These are phyloP conservation scores for Letharia columbiana DNA, from an alignment of 495 filamentous ascomycete genomes.

Conservation along the genomic window DNA sequence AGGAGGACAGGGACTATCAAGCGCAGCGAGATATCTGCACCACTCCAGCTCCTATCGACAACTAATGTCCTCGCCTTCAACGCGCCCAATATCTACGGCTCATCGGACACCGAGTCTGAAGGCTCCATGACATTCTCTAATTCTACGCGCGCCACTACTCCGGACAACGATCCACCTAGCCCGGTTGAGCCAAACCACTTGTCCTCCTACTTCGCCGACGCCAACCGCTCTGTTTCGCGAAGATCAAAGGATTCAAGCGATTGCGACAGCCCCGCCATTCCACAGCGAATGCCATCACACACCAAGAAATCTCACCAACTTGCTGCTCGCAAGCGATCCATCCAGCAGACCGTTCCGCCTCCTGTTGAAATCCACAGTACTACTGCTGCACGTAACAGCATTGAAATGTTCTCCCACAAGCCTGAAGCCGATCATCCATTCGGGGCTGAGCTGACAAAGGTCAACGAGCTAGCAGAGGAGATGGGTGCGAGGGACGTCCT, in stretches of 20 bases:
- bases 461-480: conserved; percentile 71
- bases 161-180: conserved; percentile 62
- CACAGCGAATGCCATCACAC: conserved; percentile 69
- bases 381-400: conserved; percentile 32
- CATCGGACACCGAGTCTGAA: conserved; percentile 51
- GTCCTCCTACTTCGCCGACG: conserved; percentile 63
- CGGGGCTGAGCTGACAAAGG: conserved; percentile 43
- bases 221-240: conserved; percentile 34
- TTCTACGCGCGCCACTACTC: conserved; percentile 55
- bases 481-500: conserved; percentile 53
- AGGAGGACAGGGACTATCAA: conserved; percentile 43
- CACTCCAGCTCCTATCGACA: conserved; percentile 79
- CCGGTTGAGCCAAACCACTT: conserved; percentile 66
- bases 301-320: conserved; percentile 70
- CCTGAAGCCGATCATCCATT: conserved; percentile 39
- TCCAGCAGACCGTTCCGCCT: conserved; percentile 41
- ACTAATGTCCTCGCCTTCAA: conserved; percentile 95
- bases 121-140: conserved; percentile 47
- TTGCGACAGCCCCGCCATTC: conserved; percentile 54
- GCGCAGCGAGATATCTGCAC: conserved; percentile 70
- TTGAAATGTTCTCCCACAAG: conserved; percentile 38
- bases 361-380: conserved; percentile 31
- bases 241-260: conserved; percentile 32
- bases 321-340: conserved; percentile 54
- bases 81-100: conserved; percentile 66